Conservation (phyloP, 352 stramenopile genomes). For the Stramenopiles sp. region DNA sequence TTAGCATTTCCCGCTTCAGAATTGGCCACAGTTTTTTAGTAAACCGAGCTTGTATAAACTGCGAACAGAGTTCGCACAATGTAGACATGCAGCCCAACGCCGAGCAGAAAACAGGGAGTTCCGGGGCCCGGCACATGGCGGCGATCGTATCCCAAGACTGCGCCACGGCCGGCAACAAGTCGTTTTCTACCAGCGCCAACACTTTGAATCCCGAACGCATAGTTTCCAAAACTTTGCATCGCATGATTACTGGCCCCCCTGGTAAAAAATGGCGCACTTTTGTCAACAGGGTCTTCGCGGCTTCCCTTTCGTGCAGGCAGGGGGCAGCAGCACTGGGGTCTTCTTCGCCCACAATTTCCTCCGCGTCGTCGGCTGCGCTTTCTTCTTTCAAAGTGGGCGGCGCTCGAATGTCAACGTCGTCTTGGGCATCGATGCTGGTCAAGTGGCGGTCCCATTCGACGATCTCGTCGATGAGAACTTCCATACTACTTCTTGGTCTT, state of each 20-base stretch:
- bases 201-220: background rate
- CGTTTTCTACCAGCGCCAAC: background rate
- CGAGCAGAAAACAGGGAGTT: no score
- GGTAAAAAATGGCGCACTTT: slow-evolving; percentile 7
- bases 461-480: no score
- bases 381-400: no score
- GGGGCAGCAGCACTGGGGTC: no score
- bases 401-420: no score
- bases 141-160: background rate
- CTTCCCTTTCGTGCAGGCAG: slow-evolving; percentile 9
- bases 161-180: background rate
- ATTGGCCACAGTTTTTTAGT: slow-evolving; percentile 6
- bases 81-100: background rate
- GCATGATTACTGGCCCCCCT: background rate
- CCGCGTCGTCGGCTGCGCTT: no score
- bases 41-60: background rate
- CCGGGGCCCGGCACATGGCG: no score
- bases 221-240: background rate
- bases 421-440: no score
- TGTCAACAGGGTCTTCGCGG: background rate
- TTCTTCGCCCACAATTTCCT: no score
- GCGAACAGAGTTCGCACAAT: background rate
- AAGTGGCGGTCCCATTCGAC: no score
- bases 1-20: no score
- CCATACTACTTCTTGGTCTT: no score